Evolutionary conservation across 441 rosid genomes (phyloP).

Genomic region (Aleurites moluccanus): DNA sequence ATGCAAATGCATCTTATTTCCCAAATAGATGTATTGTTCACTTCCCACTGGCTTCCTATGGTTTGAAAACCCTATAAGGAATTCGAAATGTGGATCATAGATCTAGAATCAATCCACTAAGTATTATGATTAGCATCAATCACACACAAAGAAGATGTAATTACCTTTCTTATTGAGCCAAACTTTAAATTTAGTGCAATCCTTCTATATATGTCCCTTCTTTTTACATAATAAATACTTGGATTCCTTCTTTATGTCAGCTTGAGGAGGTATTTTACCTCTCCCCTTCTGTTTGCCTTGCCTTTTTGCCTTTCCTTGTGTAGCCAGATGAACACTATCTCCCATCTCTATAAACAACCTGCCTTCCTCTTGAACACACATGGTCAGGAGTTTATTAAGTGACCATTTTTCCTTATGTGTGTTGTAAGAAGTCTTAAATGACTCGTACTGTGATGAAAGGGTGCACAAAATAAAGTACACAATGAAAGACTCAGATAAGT

Average conservation of each 20-base stretch:
- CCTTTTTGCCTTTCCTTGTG: no score
- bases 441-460: not conserved
- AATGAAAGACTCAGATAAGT: no score
- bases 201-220: not conserved
- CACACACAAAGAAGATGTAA: constrained; percentile 10
- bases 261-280: not conserved
- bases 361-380: not conserved
- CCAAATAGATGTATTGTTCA: not conserved
- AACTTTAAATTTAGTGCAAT: not conserved
- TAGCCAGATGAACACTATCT: not conserved
- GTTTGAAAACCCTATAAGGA: not conserved
- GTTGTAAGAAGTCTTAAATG: not conserved
- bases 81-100: not conserved
- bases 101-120: constrained; percentile 8
- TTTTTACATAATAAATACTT: not conserved
- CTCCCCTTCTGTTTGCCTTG: not conserved
- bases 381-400: not conserved
- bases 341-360: not conserved
- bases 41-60: not conserved
- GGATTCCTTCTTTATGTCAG: not conserved
- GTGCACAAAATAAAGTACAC: not conserved
- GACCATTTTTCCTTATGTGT: not conserved
- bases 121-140: not conserved
- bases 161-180: constrained; percentile 21
- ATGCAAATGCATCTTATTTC: not conserved